Conservation (phyloP, 768 basidiomycete species). For the Rhodotorula kratochvilovae region DNA sequence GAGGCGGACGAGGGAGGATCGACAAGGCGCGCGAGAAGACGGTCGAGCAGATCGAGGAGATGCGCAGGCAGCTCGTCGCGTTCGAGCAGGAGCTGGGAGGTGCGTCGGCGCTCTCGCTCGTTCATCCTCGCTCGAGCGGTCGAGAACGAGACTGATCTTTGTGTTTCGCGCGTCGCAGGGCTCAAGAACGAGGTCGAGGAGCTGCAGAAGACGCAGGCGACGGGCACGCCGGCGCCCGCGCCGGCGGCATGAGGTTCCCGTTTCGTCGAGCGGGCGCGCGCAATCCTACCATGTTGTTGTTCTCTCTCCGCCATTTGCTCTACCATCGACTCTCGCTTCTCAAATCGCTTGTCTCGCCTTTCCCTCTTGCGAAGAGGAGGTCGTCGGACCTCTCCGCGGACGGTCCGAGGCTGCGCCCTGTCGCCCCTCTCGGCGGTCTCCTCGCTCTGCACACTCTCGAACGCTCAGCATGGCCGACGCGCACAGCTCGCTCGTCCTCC, state of each 20-base stretch:
- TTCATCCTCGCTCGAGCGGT: background rate
- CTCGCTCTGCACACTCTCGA: background rate
- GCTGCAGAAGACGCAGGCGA: constrained; percentile 1
- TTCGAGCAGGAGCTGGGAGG: constrained; percentile 75
- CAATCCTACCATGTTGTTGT: background rate
- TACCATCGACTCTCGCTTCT: too few species aligned
- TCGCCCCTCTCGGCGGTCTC: background rate
- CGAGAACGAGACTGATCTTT: background rate
- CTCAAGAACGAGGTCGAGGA: constrained; percentile 36
- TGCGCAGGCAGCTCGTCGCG: constrained; percentile 63
- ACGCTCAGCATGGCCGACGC: background rate
- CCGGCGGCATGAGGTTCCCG: background rate
- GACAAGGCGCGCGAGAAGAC: constrained; percentile 70
- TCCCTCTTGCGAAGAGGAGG: too few species aligned
- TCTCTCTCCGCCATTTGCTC: too few species aligned
- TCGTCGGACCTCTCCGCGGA: background rate
- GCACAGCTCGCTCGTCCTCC: background rate
- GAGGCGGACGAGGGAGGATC: constrained; percentile 78
- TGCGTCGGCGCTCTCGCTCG: background rate
- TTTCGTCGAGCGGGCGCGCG: background rate
- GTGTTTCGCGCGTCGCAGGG: background rate
- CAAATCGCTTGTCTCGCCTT: too few species aligned
- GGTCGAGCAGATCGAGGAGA: constrained; percentile 69
- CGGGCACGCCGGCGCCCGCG: background rate
- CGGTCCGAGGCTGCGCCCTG: too few species aligned